Percentiles rank a stretch among this genome's conserved stretches.
These are phyloP conservation scores for Vigna angularis DNA, from an alignment of 306 rosid genomes.

Conservation along the genomic window DNA sequence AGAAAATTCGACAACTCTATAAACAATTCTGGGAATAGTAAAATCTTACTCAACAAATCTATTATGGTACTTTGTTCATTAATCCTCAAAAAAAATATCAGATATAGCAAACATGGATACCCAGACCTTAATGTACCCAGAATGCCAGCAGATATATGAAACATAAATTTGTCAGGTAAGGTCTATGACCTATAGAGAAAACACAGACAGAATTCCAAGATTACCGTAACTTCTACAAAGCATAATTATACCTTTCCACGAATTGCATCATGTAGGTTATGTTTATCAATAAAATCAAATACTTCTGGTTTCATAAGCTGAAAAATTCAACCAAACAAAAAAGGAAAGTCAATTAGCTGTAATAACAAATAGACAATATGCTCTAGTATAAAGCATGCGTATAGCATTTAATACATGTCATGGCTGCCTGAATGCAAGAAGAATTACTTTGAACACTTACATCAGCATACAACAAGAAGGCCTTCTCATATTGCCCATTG, in stretches of 20 bases:
- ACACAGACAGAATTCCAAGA: constrained; percentile 26
- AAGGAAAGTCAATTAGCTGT: constrained; percentile 26
- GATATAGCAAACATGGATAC: constrained; percentile 23
- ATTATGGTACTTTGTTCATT: constrained; percentile 35
- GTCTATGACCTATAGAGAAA: constrained; percentile 23
- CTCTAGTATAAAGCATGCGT: constrained; percentile 25
- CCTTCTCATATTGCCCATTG: constrained; percentile 84
- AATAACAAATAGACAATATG: constrained; percentile 34
- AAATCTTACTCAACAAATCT: constrained; percentile 37
- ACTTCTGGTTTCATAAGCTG: constrained; percentile 92
- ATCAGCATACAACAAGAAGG: constrained; percentile 92
- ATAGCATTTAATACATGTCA: constrained; percentile 21
- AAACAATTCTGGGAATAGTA: constrained; percentile 36
- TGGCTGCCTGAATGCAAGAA: constrained; percentile 33
- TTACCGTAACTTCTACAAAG: constrained; percentile 7
- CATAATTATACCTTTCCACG: constrained; percentile 77
- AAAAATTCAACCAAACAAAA: constrained; percentile 41
- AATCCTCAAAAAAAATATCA: constrained; percentile 18
- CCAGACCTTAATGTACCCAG: constrained; percentile 18
- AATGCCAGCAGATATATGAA: constrained; percentile 21
- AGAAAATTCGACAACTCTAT: constrained; percentile 27
- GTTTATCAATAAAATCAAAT: constrained; percentile 89
- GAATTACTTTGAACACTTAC: constrained; percentile 62
- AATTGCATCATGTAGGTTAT: constrained; percentile 78
- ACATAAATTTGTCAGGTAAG: constrained; percentile 23